Conservation (phyloP, 2,329 filamentous ascomycete species). For the Cladophialophora yegresii region DNA sequence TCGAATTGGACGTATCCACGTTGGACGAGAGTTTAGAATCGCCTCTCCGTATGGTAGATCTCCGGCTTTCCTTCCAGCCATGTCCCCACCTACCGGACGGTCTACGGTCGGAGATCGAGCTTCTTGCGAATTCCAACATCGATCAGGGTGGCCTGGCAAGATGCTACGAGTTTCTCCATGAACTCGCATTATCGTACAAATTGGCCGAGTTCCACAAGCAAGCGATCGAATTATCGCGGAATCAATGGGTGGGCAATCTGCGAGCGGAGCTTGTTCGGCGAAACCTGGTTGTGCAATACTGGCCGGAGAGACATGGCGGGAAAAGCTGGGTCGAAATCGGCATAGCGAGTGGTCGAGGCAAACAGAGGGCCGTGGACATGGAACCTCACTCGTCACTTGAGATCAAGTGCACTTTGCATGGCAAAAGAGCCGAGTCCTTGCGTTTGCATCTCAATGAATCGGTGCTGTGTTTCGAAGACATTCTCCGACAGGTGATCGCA, state of each 20-base stretch:
- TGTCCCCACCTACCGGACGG: slow-evolving; percentile 64
- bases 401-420: slow-evolving; percentile 80
- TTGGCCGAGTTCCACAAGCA: slow-evolving; percentile 79
- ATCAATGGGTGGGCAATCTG: slow-evolving; percentile 75
- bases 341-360: slow-evolving; percentile 64
- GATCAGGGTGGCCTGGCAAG: slow-evolving; percentile 70
- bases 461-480: slow-evolving; percentile 69
- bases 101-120: slow-evolving; percentile 68
- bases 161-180: slow-evolving; percentile 84
- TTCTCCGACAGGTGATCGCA: slow-evolving; percentile 74
- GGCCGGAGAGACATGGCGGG: slow-evolving; percentile 67
- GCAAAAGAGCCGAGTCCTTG: slow-evolving; percentile 70
- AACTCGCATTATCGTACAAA: slow-evolving; percentile 86
- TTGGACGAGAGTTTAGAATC: slow-evolving; percentile 79
- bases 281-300: slow-evolving; percentile 86
- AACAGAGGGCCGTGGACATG: slow-evolving; percentile 22
- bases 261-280: slow-evolving; percentile 78
- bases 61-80: slow-evolving; percentile 79
- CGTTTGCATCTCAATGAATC: slow-evolving; percentile 67
- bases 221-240: slow-evolving; percentile 67
- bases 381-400: slow-evolving; percentile 42
- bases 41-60: slow-evolving; percentile 92
- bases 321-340: slow-evolving; percentile 94
- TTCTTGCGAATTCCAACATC: slow-evolving; percentile 70
- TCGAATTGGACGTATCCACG: slow-evolving; percentile 90